Conservation (phyloP, 176 grass and related monocot genomes). For the Triticum urartu region DNA sequence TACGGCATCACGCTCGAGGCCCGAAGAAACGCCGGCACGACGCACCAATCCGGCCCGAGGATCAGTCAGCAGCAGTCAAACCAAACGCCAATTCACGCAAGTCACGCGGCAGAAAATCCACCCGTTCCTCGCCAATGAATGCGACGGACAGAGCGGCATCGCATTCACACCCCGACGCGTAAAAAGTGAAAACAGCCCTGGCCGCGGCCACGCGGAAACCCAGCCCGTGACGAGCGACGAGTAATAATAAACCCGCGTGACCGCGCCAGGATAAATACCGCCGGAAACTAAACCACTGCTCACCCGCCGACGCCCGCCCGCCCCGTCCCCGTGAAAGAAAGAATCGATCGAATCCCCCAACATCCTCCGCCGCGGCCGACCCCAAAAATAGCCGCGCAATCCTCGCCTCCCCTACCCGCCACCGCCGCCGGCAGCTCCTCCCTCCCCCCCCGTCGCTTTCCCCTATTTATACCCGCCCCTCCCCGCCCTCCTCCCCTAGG, state of each 20-base stretch:
- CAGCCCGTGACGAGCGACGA: background rate
- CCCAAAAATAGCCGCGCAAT: background rate
- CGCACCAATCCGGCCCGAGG: no score
- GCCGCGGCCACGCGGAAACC: background rate
- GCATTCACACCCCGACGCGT: background rate
- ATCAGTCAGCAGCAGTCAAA: no score
- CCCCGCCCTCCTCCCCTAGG: slow-evolving; percentile 40
- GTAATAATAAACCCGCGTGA: background rate
- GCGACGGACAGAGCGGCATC: background rate
- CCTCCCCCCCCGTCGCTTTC: background rate
- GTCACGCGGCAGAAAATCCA: background rate
- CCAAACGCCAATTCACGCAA: no score
- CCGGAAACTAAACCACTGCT: background rate
- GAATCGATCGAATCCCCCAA: background rate
- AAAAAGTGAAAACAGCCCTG: background rate
- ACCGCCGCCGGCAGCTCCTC: slow-evolving; percentile 10
- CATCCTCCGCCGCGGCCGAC: background rate
- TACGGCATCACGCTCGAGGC: no score
- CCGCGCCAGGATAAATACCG: background rate
- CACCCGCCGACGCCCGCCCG: background rate
- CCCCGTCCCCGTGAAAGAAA: no score
- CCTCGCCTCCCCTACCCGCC: background rate
- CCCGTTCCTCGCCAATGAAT: background rate
- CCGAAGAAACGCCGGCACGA: no score
- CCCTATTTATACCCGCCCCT: slow-evolving; percentile 50